Evolutionary conservation across 352 stramenopile species (phyloP), one percentile per base, ranked within the genome.

Genomic region (Aphanomyces euteiches): DNA sequence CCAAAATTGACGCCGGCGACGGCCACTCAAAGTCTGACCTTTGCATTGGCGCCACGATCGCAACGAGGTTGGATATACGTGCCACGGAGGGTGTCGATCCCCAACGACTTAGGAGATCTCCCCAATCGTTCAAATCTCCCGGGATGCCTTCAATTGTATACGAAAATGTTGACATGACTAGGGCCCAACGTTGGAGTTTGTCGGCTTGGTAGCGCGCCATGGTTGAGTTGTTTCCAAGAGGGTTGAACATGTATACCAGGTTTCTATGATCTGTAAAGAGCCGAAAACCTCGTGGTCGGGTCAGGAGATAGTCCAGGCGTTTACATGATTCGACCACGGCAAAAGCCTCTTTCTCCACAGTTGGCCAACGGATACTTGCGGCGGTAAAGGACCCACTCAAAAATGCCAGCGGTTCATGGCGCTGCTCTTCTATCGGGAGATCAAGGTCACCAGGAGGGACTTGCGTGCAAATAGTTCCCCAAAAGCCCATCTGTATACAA

Each of bases 201-300:
- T n/a, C n/a, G 72, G 10, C 63, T 40, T 74, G 69, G 41, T 72
- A 72, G 5, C 37, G 7, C 19, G 57, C 28, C n/a, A 74, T 74
- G 21, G 28, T 72, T 1, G 53, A n/a, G 36, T 73, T 3, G n/a
- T 19, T 47, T 4, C 40, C 43, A 3, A 50, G 8, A 34, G 74
- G 74, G 36, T 75, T 65, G 47, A 79, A 79, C 12, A 75, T 76
- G n/a, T n/a, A n/a, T n/a, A n/a, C n/a, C n/a, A n/a, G n/a, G n/a
- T n/a, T n/a, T n/a, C n/a, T n/a, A n/a, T n/a, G n/a, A n/a, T n/a
- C n/a, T n/a, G n/a, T n/a, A n/a, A n/a, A n/a, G n/a, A n/a, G n/a
- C n/a, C n/a, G 74, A 39, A 79, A 79, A 21, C 67, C 72, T 10
- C 50, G n/a, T 5, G 54, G 45, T 1, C 71, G 58, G 1, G 72